Conservation (phyloP, 2,329 filamentous ascomycete genomes). For the Cladosporium sp. region DNA sequence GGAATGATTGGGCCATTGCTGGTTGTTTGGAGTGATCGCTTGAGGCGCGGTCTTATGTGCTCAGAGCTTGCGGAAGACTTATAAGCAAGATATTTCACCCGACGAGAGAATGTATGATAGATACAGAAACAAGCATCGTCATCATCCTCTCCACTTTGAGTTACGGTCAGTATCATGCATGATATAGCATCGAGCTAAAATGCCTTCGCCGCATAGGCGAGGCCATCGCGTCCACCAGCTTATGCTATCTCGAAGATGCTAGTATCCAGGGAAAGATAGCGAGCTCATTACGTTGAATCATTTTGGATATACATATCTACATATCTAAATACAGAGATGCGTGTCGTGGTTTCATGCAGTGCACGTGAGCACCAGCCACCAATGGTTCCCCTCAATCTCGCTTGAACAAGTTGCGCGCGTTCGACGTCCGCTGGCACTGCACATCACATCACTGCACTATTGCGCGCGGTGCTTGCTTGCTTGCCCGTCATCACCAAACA, state of each 20-base stretch:
- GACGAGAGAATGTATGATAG: background rate
- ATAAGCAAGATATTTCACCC: background rate
- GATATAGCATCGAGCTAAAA: slow-evolving; percentile 5
- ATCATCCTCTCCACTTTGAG: background rate
- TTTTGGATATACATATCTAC: background rate
- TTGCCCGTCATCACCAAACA: background rate
- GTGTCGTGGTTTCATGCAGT: background rate
- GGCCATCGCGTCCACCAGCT: background rate
- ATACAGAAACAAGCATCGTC: background rate
- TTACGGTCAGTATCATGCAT: slow-evolving; percentile 3
- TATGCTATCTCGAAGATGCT: background rate
- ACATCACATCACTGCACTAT: slow-evolving; percentile 4
- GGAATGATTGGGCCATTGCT: slow-evolving; percentile 34
- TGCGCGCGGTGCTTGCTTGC: background rate
- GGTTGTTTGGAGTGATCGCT: background rate
- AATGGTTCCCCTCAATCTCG: slow-evolving; percentile 3
- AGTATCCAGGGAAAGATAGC: background rate
- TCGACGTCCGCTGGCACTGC: slow-evolving; percentile 6
- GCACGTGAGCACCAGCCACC: background rate
- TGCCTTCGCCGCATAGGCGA: slow-evolving; percentile 2
- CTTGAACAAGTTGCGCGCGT: slow-evolving; percentile 12
- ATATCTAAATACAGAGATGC: background rate
- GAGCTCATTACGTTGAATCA: background rate
- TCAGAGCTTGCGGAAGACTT: background rate
- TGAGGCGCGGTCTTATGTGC: background rate